These are phyloP conservation scores for Blumeriella jaapii DNA, from an alignment of 2,329 filamentous ascomycete genomes.

Conservation along the genomic window DNA sequence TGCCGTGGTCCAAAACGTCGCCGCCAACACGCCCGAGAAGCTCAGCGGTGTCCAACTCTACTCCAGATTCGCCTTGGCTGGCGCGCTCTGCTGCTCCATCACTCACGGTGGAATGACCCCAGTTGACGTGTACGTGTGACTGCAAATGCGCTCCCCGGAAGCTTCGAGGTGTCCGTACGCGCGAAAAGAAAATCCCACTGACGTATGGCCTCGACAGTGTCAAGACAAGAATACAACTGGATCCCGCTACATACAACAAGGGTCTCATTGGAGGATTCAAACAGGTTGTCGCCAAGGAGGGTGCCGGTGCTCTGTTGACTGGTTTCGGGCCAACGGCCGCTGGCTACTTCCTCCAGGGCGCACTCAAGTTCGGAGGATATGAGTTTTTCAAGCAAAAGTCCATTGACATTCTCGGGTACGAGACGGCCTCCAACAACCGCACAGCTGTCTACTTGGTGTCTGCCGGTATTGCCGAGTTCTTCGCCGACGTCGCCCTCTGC, in stretches of 20 bases:
- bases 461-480: slow-evolving; percentile 53
- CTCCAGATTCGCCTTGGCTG: slow-evolving; percentile 92
- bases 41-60: slow-evolving; percentile 64
- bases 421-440: slow-evolving; percentile 67
- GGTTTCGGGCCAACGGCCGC: slow-evolving; percentile 77
- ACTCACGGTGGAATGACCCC: slow-evolving; percentile 96
- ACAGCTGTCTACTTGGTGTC: slow-evolving; percentile 71
- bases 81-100: slow-evolving; percentile 94
- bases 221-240: slow-evolving; percentile 93
- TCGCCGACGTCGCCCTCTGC: slow-evolving; percentile 75
- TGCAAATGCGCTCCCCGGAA: neutral
- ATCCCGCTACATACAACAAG: slow-evolving; percentile 78
- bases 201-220: slow-evolving; percentile 44
- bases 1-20: slow-evolving; percentile 24
- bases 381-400: slow-evolving; percentile 93
- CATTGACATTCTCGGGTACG: slow-evolving; percentile 69
- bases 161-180: slow-evolving; percentile 2
- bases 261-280: slow-evolving; percentile 79
- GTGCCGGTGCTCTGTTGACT: slow-evolving; percentile 75
- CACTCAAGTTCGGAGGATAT: slow-evolving; percentile 90
- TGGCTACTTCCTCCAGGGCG: slow-evolving; percentile 89
- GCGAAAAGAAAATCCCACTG: slow-evolving; percentile 15
- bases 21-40: slow-evolving; percentile 31
- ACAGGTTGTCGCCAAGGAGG: slow-evolving; percentile 75
- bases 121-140: slow-evolving; percentile 91